phyloP scores from a whole-genome alignment of 1,284 basidiomycete genomes.

The Schizopora paradoxa region DNA sequence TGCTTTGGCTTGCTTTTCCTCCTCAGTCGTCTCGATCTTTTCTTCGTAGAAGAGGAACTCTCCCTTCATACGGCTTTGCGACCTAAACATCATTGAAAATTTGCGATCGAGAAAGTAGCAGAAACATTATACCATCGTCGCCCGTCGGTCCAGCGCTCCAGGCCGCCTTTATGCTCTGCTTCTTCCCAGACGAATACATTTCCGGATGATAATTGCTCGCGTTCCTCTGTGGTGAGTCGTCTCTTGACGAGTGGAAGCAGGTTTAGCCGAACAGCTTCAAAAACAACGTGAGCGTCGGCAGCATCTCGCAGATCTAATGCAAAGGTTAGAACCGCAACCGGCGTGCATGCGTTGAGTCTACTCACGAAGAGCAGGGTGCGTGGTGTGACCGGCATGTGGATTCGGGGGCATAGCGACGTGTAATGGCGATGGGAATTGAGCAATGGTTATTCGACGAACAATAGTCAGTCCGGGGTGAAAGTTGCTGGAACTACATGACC shows the following conservation, averaged over 20 bases:
- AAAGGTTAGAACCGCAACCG: slow-evolving; percentile 11
- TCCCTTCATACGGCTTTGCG: slow-evolving; percentile 75
- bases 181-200: slow-evolving; percentile 82
- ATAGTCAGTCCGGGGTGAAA: not conserved
- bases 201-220: slow-evolving; percentile 61
- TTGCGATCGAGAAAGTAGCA: slow-evolving; percentile 2
- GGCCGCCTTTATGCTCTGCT: slow-evolving; percentile 69
- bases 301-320: slow-evolving; percentile 59
- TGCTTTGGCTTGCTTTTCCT: slow-evolving; percentile 69
- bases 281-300: slow-evolving; percentile 51
- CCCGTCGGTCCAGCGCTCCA: slow-evolving; percentile 74
- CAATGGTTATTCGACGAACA: not conserved
- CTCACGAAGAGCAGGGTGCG: slow-evolving; percentile 57
- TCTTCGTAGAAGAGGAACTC: slow-evolving; percentile 77
- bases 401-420: slow-evolving; percentile 5
- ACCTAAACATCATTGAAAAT: slow-evolving; percentile 41
- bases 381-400: slow-evolving; percentile 21
- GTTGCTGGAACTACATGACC: not conserved
- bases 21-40: slow-evolving; percentile 69
- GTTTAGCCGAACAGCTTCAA: slow-evolving; percentile 69
- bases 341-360: slow-evolving; percentile 13
- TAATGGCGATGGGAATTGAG: not conserved
- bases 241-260: slow-evolving; percentile 65
- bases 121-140: slow-evolving; percentile 52
- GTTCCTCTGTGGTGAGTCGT: slow-evolving; percentile 58